phyloP scores from a whole-genome alignment of 176 grass and related monocot genomes.

The Triticum dicoccoides region DNA sequence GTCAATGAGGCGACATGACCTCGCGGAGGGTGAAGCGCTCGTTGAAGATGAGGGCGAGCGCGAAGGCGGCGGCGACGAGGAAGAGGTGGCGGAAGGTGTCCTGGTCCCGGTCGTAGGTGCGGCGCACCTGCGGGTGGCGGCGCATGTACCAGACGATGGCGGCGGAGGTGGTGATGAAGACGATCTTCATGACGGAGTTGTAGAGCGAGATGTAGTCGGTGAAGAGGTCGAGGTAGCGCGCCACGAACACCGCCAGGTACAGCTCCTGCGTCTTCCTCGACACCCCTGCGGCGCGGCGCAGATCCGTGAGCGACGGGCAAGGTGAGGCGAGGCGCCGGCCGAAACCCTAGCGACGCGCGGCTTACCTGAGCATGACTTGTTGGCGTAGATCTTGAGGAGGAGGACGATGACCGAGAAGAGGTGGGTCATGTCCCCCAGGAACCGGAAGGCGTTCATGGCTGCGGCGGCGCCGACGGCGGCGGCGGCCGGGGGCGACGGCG shows the following conservation, averaged over 20 bases:
- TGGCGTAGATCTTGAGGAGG: slow-evolving; percentile 99
- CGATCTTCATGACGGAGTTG: slow-evolving; percentile 91
- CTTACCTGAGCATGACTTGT: slow-evolving; percentile 89
- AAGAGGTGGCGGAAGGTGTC: slow-evolving; percentile 79
- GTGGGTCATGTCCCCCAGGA: slow-evolving; percentile 96
- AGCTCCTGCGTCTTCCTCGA: slow-evolving; percentile 99
- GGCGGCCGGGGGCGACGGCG: neutral
- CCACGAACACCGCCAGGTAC: slow-evolving; percentile 80
- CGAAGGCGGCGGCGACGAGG: slow-evolving; percentile 35
- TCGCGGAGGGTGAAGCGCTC: slow-evolving; percentile 74
- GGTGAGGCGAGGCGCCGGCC: too few species aligned
- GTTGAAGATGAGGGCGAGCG: slow-evolving; percentile 73
- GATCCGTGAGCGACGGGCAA: slow-evolving; percentile 22
- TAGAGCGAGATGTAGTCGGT: slow-evolving; percentile 84
- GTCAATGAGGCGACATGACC: slow-evolving; percentile 37
- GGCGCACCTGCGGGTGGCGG: slow-evolving; percentile 65
- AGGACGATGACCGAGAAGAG: slow-evolving; percentile 94
- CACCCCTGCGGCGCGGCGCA: slow-evolving; percentile 48
- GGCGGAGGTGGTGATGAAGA: slow-evolving; percentile 76
- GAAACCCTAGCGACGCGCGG: neutral
- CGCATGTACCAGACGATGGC: slow-evolving; percentile 98
- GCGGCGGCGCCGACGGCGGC: neutral
- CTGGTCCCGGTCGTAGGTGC: slow-evolving; percentile 84
- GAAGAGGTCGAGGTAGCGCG: slow-evolving; percentile 89
- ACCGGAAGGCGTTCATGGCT: slow-evolving; percentile 84